These are phyloP conservation scores for Lasiosphaeria ovina DNA, from an alignment of 495 filamentous ascomycete species.

Conservation along the genomic window DNA sequence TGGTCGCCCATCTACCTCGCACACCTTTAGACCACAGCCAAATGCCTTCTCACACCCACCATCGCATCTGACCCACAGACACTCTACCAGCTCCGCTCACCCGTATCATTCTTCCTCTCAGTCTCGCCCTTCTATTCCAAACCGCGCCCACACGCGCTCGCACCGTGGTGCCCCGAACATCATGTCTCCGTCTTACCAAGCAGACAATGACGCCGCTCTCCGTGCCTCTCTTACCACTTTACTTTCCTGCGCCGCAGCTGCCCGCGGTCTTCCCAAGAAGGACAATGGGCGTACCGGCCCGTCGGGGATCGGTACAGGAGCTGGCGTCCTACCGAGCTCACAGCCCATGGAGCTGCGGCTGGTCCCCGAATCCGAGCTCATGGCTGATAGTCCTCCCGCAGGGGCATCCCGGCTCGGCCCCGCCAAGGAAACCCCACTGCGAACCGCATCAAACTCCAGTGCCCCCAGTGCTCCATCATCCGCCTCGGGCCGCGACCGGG, in stretches of 20 bases:
- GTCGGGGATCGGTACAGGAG: conserved; percentile 19
- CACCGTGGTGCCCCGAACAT: conserved; percentile 56
- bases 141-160: conserved; percentile 38
- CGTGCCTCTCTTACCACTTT: conserved; percentile 90
- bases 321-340: conserved; percentile 44
- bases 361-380: conserved; percentile 72
- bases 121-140: conserved; percentile 39
- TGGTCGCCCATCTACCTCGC: conserved; percentile 53
- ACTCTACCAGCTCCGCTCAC: conserved; percentile 45
- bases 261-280: conserved; percentile 72
- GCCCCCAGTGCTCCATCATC: conserved; percentile 31
- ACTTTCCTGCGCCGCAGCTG: conserved; percentile 88
- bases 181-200: conserved; percentile 72
- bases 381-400: conserved; percentile 40
- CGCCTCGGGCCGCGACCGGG: conserved; percentile 40
- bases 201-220: conserved; percentile 90
- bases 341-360: conserved; percentile 59
- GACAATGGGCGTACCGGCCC: conserved; percentile 34
- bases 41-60: conserved; percentile 89
- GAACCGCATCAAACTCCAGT: conserved; percentile 35
- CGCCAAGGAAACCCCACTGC: conserved; percentile 22
- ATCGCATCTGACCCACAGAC: conserved; percentile 50
- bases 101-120: conserved; percentile 37
- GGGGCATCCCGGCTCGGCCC: conserved; percentile 13
- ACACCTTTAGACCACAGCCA: conserved; percentile 77